These are phyloP conservation scores for Daldinia vernicosa DNA, from an alignment of 495 filamentous ascomycete genomes.

Conservation along the genomic window DNA sequence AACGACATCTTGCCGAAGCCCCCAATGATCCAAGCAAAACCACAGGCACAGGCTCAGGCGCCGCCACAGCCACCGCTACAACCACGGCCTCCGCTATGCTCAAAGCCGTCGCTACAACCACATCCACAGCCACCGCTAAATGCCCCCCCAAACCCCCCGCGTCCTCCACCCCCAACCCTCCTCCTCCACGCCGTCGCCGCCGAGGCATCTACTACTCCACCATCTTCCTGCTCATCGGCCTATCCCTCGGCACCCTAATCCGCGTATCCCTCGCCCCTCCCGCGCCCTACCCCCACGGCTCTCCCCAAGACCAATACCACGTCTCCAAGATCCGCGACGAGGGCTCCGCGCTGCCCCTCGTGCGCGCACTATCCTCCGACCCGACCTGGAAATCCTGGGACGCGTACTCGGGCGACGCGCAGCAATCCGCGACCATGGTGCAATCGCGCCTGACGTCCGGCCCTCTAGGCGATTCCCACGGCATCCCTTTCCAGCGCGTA, in stretches of 20 bases:
- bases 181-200: constrained; percentile 10
- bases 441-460: constrained; percentile 55
- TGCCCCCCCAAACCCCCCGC: background rate
- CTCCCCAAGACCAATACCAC: constrained; percentile 47
- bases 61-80: background rate
- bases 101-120: background rate
- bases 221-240: constrained; percentile 53
- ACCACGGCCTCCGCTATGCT: no score
- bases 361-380: constrained; percentile 61
- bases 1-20: constrained; percentile 13
- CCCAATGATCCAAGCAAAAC: no score
- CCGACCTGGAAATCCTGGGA: constrained; percentile 63
- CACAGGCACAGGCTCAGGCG: no score
- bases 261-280: constrained; percentile 52
- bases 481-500: constrained; percentile 61
- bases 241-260: constrained; percentile 44
- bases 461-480: constrained; percentile 52
- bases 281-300: constrained; percentile 45
- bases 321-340: constrained; percentile 42
- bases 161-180: background rate
- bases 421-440: constrained; percentile 33
- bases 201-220: constrained; percentile 40
- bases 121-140: background rate
- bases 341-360: constrained; percentile 60
- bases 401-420: constrained; percentile 66